Conservation (phyloP, 345 rosid species). For the Sisymbrium altissimum region DNA sequence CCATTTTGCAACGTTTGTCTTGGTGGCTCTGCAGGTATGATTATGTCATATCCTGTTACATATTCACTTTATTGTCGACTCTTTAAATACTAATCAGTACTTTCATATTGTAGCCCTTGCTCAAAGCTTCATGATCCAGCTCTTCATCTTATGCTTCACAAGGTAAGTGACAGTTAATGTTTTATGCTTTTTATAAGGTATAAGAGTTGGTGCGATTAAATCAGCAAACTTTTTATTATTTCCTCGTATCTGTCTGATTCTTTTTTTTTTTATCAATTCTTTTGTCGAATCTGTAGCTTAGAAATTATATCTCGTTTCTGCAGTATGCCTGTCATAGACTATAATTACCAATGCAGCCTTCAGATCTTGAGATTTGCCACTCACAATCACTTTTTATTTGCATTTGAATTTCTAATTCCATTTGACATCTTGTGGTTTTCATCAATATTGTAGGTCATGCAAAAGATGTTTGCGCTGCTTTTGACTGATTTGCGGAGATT, state of each 20-base stretch:
- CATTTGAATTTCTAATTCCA: background rate
- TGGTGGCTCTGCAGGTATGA: conserved; percentile 94
- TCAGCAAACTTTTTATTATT: background rate
- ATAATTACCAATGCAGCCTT: conserved; percentile 1
- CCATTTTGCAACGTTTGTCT: conserved; percentile 83
- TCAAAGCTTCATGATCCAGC: conserved; percentile 98
- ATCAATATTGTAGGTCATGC: conserved; percentile 68
- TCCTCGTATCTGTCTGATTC: background rate
- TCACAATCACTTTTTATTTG: background rate
- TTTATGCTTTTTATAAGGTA: conserved; percentile 6
- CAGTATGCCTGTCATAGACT: conserved; percentile 4
- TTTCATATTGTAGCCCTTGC: conserved; percentile 58
- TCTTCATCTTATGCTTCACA: conserved; percentile 85
- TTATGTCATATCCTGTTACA: conserved; percentile 17
- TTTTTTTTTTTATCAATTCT: background rate
- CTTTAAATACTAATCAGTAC: conserved; percentile 20
- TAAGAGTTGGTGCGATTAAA: background rate
- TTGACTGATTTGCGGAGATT: conserved; percentile 91
- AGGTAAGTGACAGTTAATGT: conserved; percentile 44
- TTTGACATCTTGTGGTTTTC: conserved; percentile 5
- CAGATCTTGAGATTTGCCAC: conserved; percentile 7
- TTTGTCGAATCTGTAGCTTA: background rate
- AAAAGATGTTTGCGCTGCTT: conserved; percentile 90
- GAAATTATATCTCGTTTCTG: background rate
- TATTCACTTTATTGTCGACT: conserved; percentile 18